Base-by-base conservation (phyloP, 192 early-diverging fungal genomes). In the Spizellomyces sp. region DNA sequence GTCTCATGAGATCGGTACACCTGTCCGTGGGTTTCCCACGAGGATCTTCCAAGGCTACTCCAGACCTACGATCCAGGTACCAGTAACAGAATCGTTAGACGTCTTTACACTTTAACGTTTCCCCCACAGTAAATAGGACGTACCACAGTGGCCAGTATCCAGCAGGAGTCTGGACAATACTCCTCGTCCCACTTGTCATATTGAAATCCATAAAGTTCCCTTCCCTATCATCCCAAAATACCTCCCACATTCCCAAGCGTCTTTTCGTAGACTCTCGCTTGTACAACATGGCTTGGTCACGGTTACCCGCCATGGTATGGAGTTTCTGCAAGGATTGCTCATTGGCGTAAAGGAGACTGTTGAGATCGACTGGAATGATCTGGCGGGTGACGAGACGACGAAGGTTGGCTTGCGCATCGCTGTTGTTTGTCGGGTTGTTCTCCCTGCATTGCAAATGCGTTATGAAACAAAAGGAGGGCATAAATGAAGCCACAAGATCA, bases 281-380 rank as follows among this genome's bases (percentile, higher is more conserved):
- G 42, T 82, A 82, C 45, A 67, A 70, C 8, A 46, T 9, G 6
- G 62, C 21, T 46, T 67, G 52, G 14, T 66, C 67, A 46, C 21
- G 14, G 79, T 72, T 59, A 58, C 27, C 15, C 21, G 15, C 17
- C 42, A 14, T 5, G 48, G 58, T 58, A 41, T 63, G 60, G 41
- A 73, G 58, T 9, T 42, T 45, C n/a, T 57, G 60, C 22, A 88
- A 48, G 10, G 73, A 69, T 48, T 75, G 48, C 63, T 88, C 85
- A 74, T 81, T 86, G 60, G 69, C 73, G 76, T 87, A 91, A 55
- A 92, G 71, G 43, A 92, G 80, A 15, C 88, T 76, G 78, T 92
- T 92, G 22, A 92, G 84, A 19, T 91, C 89, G 42, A 90, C 81
- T 4, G 91, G 91, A 17, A 92, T 75, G 50, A 91, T 77, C 8